These are phyloP conservation scores for Claviceps fusiformis DNA, from an alignment of 2,329 filamentous ascomycete genomes.

Conservation along the genomic window DNA sequence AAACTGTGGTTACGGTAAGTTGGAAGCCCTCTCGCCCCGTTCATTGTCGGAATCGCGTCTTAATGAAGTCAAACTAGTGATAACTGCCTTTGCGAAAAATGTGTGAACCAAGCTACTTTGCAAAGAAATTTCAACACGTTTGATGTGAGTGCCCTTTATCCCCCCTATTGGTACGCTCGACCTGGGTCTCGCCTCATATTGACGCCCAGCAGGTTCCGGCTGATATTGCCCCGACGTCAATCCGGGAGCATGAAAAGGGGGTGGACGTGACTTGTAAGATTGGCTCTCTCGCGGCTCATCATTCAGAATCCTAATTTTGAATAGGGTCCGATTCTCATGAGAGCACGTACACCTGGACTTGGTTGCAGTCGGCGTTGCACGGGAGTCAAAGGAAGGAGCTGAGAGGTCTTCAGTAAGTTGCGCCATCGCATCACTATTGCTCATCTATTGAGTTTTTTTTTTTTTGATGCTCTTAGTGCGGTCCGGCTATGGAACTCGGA, in stretches of 20 bases:
- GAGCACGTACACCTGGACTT: conserved; percentile 53
- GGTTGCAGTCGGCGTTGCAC: conserved; percentile 14
- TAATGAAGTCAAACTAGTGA: conserved; percentile 17
- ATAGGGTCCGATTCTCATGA: conserved; percentile 58
- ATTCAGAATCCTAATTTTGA: background rate
- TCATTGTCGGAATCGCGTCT: background rate
- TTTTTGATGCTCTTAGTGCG: background rate
- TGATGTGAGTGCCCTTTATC: conserved; percentile 13
- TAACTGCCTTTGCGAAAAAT: conserved; percentile 28
- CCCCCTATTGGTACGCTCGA: background rate
- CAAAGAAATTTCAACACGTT: conserved; percentile 30
- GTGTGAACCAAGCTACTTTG: conserved; percentile 28
- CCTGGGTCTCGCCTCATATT: background rate
- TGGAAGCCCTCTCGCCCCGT: background rate
- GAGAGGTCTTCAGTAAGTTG: conserved; percentile 5
- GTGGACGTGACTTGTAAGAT: conserved; percentile 22
- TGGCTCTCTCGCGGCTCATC: too few species aligned
- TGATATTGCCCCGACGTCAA: conserved; percentile 16
- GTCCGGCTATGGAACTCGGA: conserved; percentile 13
- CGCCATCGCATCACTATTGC: background rate
- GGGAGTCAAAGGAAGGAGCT: conserved; percentile 23
- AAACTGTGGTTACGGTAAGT: conserved; percentile 13
- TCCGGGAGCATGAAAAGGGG: conserved; percentile 15
- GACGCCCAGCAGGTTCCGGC: conserved; percentile 16
- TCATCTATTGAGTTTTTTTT: background rate